Evolutionary conservation across 805 yeast genomes (phyloP).

Genomic region (Ogataea corticis): DNA sequence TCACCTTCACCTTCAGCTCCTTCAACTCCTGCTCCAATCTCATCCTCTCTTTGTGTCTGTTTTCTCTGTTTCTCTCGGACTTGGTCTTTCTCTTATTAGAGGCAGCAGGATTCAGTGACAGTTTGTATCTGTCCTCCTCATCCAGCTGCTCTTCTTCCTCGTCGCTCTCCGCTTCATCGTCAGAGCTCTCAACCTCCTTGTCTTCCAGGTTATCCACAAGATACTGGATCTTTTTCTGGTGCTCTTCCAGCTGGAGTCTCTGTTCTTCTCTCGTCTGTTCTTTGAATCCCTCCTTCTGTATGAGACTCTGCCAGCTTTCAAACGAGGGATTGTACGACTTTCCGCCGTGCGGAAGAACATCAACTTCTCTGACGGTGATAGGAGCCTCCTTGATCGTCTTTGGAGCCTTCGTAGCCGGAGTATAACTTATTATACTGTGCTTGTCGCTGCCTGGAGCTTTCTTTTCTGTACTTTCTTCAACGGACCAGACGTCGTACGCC

Average conservation of each 20-base stretch:
- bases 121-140: slow-evolving; percentile 35
- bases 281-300: slow-evolving; percentile 61
- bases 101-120: slow-evolving; percentile 76
- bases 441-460: slow-evolving; percentile 33
- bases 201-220: slow-evolving; percentile 65
- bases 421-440: slow-evolving; percentile 41
- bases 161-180: slow-evolving; percentile 40
- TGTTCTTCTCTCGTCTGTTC: slow-evolving; percentile 70
- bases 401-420: slow-evolving; percentile 56
- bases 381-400: slow-evolving; percentile 55
- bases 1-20: slow-evolving; percentile 58
- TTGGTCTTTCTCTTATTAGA: slow-evolving; percentile 70
- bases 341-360: slow-evolving; percentile 72
- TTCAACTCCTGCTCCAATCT: slow-evolving; percentile 55
- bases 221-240: slow-evolving; percentile 61
- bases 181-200: slow-evolving; percentile 50
- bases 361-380: slow-evolving; percentile 50
- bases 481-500: slow-evolving; percentile 70
- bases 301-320: slow-evolving; percentile 76
- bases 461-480: slow-evolving; percentile 35
- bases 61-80: slow-evolving; percentile 71
- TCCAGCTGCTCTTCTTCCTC: slow-evolving; percentile 38
- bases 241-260: slow-evolving; percentile 59
- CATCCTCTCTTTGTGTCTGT: slow-evolving; percentile 58
- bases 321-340: slow-evolving; percentile 90